Base-by-base conservation (phyloP, 305 asterid genomes). In the Ruellia speciosa region DNA sequence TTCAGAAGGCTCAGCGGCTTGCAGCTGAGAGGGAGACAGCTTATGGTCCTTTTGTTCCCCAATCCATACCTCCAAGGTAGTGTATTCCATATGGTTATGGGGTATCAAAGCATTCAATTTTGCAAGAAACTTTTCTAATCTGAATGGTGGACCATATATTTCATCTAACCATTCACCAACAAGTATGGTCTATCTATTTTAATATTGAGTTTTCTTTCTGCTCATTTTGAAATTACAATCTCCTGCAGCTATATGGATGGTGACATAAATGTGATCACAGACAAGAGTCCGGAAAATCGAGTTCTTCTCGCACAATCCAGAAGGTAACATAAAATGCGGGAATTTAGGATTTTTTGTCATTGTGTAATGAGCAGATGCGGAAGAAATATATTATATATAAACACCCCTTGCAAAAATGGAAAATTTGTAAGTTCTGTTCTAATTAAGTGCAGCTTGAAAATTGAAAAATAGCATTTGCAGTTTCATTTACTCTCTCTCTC, bases 11-110 rank as follows among this genome's bases (percentile, higher is more conserved):
- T 33, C 97, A 90, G 52, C 79, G 97, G 48, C 94, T 90, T 66
- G 78, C 97, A 9, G 95, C 96, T 47, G 97, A 90, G 72, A 83
- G 87, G 76, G 97, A 90, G 75, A 87, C 97, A 19, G 85, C 95
- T n/a, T 90, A 82, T 75, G 70, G 88, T 67, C 88, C 97, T 63
- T 82, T 75, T 70, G 78, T 74, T 72, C 78, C 79, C 9, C 95
- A 85, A 67, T 51, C 81, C 2, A 74, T 59, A 62, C 73, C 74
- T 64, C 83, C 88, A 37, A 87, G 97, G 97, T 85, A 72, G 69
- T 50, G 9, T 4, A 8, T 48, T 52, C 16, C 20, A 49, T 39
- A 0, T 28, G 35, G 10, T 54, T 52, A 8, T 52, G 54, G 9
- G 10, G 28, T 50, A 9, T 20, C 10, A 2, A 50, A 0, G 28